Conservation (phyloP, 2,329 filamentous ascomycete genomes). For the Ophiosphaerella herpotricha region DNA sequence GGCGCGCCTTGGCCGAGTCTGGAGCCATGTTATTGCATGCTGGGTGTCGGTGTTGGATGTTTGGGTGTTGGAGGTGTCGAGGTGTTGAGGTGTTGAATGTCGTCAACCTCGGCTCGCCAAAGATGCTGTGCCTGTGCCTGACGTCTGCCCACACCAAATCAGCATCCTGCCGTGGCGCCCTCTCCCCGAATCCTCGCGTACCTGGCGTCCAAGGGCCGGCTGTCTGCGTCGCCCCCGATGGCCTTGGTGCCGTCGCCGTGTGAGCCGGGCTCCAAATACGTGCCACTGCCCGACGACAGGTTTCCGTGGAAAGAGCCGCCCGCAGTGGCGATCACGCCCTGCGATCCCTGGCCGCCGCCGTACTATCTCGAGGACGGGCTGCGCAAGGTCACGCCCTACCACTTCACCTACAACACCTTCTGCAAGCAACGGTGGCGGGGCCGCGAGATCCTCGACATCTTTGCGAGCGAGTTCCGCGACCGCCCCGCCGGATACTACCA, state of each 20-base stretch:
- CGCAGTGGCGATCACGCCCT: conserved; percentile 54
- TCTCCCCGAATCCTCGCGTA: conserved; percentile 58
- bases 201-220: conserved; percentile 54
- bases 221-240: conserved; percentile 48
- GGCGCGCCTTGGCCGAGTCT: conserved; percentile 59
- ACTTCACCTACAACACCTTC: conserved; percentile 92
- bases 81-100: not conserved
- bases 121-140: not conserved
- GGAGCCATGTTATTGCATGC: conserved; percentile 26
- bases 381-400: conserved; percentile 82
- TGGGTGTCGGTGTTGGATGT: not conserved
- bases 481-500: conserved; percentile 81
- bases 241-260: conserved; percentile 46
- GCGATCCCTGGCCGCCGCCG: conserved; percentile 65
- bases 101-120: conserved; percentile 6
- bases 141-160: too few species aligned
- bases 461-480: conserved; percentile 89
- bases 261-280: conserved; percentile 26
- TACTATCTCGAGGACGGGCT: conserved; percentile 86
- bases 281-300: conserved; percentile 38
- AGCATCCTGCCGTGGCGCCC: conserved; percentile 49
- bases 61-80: not conserved
- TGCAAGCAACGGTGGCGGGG: conserved; percentile 94
- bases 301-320: conserved; percentile 52
- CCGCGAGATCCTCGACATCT: conserved; percentile 81